Conservation (phyloP, 2,329 filamentous ascomycete species). For the Penicillium sp. region DNA sequence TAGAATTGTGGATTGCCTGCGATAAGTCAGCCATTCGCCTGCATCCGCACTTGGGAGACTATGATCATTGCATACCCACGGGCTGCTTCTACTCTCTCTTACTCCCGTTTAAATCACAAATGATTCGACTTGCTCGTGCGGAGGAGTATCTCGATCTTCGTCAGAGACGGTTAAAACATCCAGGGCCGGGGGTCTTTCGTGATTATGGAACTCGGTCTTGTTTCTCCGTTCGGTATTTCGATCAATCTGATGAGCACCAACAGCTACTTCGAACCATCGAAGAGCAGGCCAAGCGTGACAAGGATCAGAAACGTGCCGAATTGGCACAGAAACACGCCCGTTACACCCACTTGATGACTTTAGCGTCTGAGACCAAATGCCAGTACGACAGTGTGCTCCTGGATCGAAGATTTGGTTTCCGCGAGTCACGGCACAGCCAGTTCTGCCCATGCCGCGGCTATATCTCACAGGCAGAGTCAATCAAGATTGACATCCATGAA, state of each 20-base stretch:
- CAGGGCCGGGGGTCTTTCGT: constrained; percentile 33
- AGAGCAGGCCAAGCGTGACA: constrained; percentile 25
- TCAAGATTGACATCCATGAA: constrained; percentile 49
- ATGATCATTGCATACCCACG: constrained; percentile 42
- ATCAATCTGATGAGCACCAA: constrained; percentile 41
- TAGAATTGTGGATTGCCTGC: constrained; percentile 56
- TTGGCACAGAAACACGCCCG: constrained; percentile 14
- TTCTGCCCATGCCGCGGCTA: constrained; percentile 37
- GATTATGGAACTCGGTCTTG: constrained; percentile 29
- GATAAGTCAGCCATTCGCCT: constrained; percentile 43
- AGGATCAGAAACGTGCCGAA: constrained; percentile 23
- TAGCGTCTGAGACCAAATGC: background rate
- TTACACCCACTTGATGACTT: constrained; percentile 26
- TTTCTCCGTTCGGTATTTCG: constrained; percentile 48
- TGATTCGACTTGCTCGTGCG: constrained; percentile 23
- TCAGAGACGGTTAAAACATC: constrained; percentile 6
- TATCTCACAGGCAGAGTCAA: constrained; percentile 22
- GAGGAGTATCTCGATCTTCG: constrained; percentile 47
- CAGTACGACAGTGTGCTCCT: background rate
- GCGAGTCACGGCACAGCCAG: constrained; percentile 8
- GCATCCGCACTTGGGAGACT: constrained; percentile 43
- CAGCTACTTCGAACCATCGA: constrained; percentile 35
- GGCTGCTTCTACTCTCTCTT: constrained; percentile 16
- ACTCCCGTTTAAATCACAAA: constrained; percentile 17
- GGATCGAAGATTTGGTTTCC: background rate